A percentile compares a stretch with the other conserved stretches of the same genome.
phyloP scores from a whole-genome alignment of 2,329 filamentous ascomycete genomes.

The Myriosclerotinia scirpicola region DNA sequence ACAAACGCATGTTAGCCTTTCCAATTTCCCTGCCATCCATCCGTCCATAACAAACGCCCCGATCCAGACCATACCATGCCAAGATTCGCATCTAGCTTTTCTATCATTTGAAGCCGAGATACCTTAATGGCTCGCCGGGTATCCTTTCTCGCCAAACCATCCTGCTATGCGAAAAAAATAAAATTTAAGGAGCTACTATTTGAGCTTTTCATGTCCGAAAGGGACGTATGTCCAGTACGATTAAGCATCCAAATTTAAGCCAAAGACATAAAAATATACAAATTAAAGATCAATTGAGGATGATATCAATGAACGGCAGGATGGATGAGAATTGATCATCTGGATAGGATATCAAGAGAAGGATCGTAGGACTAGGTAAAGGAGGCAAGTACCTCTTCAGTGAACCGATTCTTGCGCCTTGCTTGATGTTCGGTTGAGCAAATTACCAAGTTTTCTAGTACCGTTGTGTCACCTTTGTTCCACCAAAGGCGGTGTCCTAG shows the following conservation, averaged over 20 bases:
- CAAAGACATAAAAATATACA: conserved; percentile 20
- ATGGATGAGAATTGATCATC: not conserved
- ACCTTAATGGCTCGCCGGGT: conserved; percentile 7
- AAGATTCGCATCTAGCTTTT: conserved; percentile 16
- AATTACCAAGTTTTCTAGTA: not conserved
- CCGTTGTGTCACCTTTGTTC: not conserved
- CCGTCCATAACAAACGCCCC: not conserved
- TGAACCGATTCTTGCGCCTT: not conserved
- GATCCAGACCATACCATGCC: not conserved
- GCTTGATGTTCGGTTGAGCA: not conserved
- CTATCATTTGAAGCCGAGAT: conserved; percentile 15
- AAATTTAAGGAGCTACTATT: not conserved
- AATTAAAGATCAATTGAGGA: conserved; percentile 13
- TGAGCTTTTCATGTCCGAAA: conserved; percentile 16
- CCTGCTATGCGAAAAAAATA: conserved; percentile 6
- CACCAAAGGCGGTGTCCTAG: not conserved
- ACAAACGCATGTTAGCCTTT: not conserved
- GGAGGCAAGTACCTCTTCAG: not conserved
- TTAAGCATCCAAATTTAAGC: not conserved
- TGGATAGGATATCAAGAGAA: not conserved
- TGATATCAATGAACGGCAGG: not conserved
- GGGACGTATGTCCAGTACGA: not conserved
- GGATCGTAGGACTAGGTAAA: not conserved
- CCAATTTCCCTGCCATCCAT: not conserved
- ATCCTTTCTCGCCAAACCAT: conserved; percentile 4